Evolutionary conservation across 495 filamentous ascomycete genomes (phyloP), one percentile per base, ranked within the genome.

Genomic region (Oidiodendron maius): DNA sequence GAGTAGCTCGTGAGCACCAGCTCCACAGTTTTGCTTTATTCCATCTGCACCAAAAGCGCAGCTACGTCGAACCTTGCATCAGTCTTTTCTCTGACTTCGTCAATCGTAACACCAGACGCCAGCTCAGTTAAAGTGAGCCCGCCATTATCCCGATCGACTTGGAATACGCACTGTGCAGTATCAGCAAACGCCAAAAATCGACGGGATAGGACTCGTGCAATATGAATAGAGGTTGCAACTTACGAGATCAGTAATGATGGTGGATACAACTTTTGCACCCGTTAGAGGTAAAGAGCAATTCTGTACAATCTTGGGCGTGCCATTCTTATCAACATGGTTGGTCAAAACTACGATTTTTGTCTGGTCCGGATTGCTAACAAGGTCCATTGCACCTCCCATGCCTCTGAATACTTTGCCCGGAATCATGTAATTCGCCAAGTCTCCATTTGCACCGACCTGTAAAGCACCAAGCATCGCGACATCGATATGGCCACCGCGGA

Each of bases 311-410:
- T 96, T 96, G 42, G 84, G 72, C 54, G 81, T 84, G 44, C 90
- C 90, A 72, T 94, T 88, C 80, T 89, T 91, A 50, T 91, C 90
- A 4, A 85, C 87, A 70, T 95, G 90, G 66, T 96, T 90, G 85
- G 91, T 96, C 9, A 87, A 90, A 40, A 95, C 84, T 6, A 96
- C 89, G n/a, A 96, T 87, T 74, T 93, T 95, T 30, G 90, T 96
- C 22, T 71, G 71, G 45, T 77, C 72, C 11, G 90, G 90, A 71
- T 95, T 95, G 46, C 79, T 83, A 30, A 96, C 88, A 16, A 96
- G 70, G 61, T 96, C 90, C 90, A 96, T 95, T 42, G 90, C 90
- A 38, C 90, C 90, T 12, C 90, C 90, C 60, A 96, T 94, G 5
- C 90, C 90, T 75, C 95, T 96, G 63, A 83, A 74, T 54, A 96